Evolutionary conservation across 2,329 filamentous ascomycete species (phyloP).

Genomic region (Cordyceps cateniannulata): DNA sequence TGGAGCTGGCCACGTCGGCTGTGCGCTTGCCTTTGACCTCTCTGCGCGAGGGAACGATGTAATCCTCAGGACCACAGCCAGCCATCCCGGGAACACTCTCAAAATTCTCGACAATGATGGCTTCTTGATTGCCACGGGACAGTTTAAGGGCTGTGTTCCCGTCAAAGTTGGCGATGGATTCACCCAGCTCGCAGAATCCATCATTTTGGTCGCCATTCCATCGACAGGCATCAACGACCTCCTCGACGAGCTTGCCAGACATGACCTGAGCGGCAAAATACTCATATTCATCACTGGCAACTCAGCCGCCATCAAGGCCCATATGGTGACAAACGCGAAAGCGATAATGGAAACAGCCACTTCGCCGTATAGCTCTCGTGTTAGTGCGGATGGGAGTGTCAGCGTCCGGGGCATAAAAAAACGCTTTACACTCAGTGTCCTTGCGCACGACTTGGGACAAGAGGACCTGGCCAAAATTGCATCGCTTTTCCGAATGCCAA

Average conservation of each 20-base stretch:
- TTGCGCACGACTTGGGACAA: neutral
- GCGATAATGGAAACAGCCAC: slow-evolving; percentile 11
- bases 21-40: slow-evolving; percentile 14
- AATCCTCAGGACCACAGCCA: neutral
- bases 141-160: neutral
- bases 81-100: slow-evolving; percentile 4
- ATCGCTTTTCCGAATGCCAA: slow-evolving; percentile 5
- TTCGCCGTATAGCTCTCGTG: slow-evolving; percentile 14
- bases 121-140: neutral
- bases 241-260: neutral
- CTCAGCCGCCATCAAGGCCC: neutral
- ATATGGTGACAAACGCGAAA: neutral
- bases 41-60: slow-evolving; percentile 7
- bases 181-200: neutral
- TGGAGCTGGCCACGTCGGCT: slow-evolving; percentile 15
- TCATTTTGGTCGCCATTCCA: slow-evolving; percentile 1
- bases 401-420: slow-evolving; percentile 14
- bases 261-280: neutral
- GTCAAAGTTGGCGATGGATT: neutral
- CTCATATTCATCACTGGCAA: slow-evolving; percentile 6
- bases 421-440: neutral
- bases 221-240: neutral
- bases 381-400: slow-evolving; percentile 10
- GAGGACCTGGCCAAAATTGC: neutral
- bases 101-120: neutral